Evolutionary conservation across 208 protist species (phyloP).

Genomic region (Zelonia costaricensis): DNA sequence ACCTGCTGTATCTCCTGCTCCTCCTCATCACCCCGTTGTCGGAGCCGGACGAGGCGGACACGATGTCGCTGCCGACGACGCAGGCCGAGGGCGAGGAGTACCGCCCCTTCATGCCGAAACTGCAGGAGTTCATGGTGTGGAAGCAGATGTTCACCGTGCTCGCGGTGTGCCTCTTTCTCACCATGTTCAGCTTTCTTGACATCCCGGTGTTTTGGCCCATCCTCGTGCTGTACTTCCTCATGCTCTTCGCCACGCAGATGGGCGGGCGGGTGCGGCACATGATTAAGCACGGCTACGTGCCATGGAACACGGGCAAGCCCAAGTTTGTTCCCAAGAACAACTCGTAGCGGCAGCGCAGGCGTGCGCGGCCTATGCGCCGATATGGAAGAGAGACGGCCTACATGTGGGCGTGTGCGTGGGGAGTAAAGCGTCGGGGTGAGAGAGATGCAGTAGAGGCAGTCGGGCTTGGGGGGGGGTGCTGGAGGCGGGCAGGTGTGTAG

Average conservation of each 20-base stretch:
- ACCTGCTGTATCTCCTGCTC: conserved; percentile 96
- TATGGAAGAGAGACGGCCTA: background rate
- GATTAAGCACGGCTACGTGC: conserved; percentile 96
- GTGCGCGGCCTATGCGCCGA: too few species aligned
- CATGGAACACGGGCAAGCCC: conserved; percentile 82
- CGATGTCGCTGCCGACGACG: conserved; percentile 61
- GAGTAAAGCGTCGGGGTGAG: too few species aligned
- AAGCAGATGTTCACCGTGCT: conserved; percentile 84
- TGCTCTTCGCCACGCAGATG: conserved; percentile 95
- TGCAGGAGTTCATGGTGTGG: conserved; percentile 98
- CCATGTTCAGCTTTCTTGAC: conserved; percentile 94
- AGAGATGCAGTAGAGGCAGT: too few species aligned
- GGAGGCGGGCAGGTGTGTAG: too few species aligned
- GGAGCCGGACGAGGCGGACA: conserved; percentile 81
- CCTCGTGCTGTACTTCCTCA: conserved; percentile 96
- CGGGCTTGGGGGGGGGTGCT: too few species aligned
- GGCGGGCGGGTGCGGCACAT: conserved; percentile 97
- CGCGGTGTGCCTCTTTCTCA: conserved; percentile 87
- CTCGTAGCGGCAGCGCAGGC: conserved; percentile 10
- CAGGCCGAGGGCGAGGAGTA: conserved; percentile 81
- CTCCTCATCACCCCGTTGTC: conserved; percentile 94
- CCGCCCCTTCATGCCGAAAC: conserved; percentile 94
- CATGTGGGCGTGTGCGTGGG: background rate
- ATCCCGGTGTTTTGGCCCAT: conserved; percentile 99
- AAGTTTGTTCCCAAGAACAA: conserved; percentile 84